phyloP scores from a whole-genome alignment of 768 basidiomycete genomes.

The Boletus bicolor region DNA sequence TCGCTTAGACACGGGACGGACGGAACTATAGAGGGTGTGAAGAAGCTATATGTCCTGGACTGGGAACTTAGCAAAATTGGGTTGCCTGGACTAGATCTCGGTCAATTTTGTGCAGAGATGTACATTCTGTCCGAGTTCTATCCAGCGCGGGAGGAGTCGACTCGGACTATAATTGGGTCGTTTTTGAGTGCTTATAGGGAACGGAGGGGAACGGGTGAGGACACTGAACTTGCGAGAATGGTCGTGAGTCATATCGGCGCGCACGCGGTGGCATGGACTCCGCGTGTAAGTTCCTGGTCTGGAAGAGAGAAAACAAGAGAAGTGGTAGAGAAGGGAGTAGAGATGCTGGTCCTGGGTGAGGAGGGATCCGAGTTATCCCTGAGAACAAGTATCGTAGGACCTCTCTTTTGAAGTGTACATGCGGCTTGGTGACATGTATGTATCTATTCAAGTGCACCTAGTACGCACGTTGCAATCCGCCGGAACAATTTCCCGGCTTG shows the following conservation, averaged over 20 bases:
- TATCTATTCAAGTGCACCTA: background rate
- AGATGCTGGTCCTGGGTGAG: conserved; percentile 38
- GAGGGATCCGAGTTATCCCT: conserved; percentile 27
- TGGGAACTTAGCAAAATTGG: conserved; percentile 65
- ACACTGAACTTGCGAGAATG: conserved; percentile 31
- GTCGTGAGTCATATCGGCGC: conserved; percentile 50
- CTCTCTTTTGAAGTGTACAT: conserved; percentile 13
- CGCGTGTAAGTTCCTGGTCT: conserved; percentile 47
- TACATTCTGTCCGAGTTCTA: conserved; percentile 48
- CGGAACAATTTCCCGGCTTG: background rate
- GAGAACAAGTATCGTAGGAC: conserved; percentile 30
- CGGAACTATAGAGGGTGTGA: conserved; percentile 29
- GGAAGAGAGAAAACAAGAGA: conserved; percentile 44
- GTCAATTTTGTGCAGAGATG: conserved; percentile 64
- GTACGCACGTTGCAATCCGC: background rate
- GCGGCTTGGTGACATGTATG: background rate
- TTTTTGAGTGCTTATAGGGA: conserved; percentile 48
- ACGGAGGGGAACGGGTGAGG: conserved; percentile 10
- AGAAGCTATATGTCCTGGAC: conserved; percentile 51
- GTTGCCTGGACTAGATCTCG: conserved; percentile 55
- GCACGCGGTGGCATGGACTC: conserved; percentile 52
- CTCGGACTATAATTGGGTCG: conserved; percentile 36
- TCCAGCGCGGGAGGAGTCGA: conserved; percentile 36
- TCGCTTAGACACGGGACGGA: conserved; percentile 28
- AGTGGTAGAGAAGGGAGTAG: conserved; percentile 49